Evolutionary conservation across 2,329 filamentous ascomycete genomes (phyloP).

Genomic region (Teratosphaeria gauchensis): DNA sequence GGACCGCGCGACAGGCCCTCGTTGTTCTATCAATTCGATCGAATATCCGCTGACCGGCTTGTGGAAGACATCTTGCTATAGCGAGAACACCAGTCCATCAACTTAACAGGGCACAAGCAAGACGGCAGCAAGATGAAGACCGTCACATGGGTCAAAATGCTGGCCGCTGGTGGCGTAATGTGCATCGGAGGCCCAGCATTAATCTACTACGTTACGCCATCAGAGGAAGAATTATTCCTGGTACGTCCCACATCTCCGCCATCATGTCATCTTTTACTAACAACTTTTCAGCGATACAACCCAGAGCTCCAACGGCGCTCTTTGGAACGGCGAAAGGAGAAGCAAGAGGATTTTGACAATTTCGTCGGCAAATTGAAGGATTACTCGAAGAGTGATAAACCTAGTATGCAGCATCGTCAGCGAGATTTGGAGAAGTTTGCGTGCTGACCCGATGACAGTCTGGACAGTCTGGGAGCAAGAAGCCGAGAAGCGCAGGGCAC

Average conservation of each 20-base stretch:
- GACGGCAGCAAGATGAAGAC: slow-evolving; percentile 33
- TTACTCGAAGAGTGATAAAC: slow-evolving; percentile 82
- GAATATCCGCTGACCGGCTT: no score
- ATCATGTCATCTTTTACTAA: not conserved
- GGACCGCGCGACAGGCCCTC: not conserved
- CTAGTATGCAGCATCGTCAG: slow-evolving; percentile 53
- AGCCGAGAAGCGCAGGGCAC: slow-evolving; percentile 13
- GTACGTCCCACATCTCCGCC: slow-evolving; percentile 22
- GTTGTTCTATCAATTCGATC: no score
- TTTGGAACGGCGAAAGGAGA: slow-evolving; percentile 65
- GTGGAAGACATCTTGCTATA: no score
- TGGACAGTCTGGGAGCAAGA: slow-evolving; percentile 29
- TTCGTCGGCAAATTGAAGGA: slow-evolving; percentile 79
- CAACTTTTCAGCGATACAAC: slow-evolving; percentile 61
- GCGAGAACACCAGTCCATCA: no score
- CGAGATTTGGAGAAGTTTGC: not conserved
- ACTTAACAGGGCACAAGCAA: not conserved
- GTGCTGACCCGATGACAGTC: slow-evolving; percentile 15
- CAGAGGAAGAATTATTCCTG: slow-evolving; percentile 83
- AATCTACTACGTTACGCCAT: slow-evolving; percentile 68
- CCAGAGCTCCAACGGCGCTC: slow-evolving; percentile 86
- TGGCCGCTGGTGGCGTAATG: slow-evolving; percentile 53
- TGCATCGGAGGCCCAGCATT: slow-evolving; percentile 79
- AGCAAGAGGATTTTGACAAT: slow-evolving; percentile 77
- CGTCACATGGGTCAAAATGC: slow-evolving; percentile 56